Percentiles rank a stretch among this genome's conserved stretches.
Evolutionary conservation across 176 grass and related monocot genomes (phyloP).

Genomic region (Phoenix dactylifera): DNA sequence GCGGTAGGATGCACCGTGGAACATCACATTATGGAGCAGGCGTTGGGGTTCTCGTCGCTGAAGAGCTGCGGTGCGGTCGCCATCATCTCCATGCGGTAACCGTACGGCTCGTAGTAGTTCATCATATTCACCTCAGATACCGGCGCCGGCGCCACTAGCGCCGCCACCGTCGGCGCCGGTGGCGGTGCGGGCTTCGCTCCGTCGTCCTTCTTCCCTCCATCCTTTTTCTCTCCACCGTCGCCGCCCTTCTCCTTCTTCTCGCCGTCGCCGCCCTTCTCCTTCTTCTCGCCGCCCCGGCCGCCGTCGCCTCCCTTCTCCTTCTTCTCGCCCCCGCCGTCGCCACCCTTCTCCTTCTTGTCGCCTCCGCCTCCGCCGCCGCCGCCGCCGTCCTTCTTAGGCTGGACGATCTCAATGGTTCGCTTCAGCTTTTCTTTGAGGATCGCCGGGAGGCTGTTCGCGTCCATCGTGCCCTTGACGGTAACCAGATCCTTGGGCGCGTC

Average conservation of each 20-base stretch:
- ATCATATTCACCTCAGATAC: not conserved
- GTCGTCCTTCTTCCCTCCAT: no score
- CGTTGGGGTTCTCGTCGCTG: conserved; percentile 35
- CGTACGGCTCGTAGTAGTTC: conserved; percentile 6
- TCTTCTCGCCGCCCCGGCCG: not conserved
- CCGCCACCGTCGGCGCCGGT: no score
- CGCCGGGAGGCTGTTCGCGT: conserved; percentile 27
- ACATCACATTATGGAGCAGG: conserved; percentile 24
- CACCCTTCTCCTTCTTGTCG: not conserved
- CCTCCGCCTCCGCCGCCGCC: not conserved
- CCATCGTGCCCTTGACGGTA: conserved; percentile 44
- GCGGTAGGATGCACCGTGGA: no score
- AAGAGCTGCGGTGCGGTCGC: conserved; percentile 17
- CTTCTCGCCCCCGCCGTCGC: not conserved
- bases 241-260: not conserved
- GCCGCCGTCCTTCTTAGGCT: not conserved
- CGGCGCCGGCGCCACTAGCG: no score
- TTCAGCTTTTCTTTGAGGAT: conserved; percentile 29
- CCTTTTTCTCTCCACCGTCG: no score
- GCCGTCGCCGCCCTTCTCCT: not conserved
- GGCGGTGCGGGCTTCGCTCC: no score
- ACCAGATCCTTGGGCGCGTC: conserved; percentile 26
- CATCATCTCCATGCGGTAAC: conserved; percentile 25
- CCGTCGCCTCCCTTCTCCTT: not conserved
- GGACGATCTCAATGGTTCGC: conserved; percentile 17